These are phyloP conservation scores for Simmondsia chinensis DNA, from an alignment of 148 eudicot species.

Conservation along the genomic window DNA sequence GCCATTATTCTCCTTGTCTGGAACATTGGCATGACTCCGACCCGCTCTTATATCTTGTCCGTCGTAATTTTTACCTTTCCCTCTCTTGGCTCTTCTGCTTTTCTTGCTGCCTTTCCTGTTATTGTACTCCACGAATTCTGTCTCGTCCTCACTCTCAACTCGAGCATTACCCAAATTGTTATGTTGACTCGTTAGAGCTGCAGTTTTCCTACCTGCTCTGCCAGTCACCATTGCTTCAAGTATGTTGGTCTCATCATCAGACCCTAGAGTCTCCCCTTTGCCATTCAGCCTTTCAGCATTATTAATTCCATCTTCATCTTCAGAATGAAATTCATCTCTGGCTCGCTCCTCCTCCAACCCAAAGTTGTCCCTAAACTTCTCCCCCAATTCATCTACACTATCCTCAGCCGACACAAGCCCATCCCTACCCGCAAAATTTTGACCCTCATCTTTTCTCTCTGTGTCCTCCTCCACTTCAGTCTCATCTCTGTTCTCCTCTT, in stretches of 20 bases:
- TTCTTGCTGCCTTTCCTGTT: slow-evolving; percentile 51
- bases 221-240: slow-evolving; percentile 70
- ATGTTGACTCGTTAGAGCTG: slow-evolving; percentile 11
- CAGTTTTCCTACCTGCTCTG: slow-evolving; percentile 30
- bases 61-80: slow-evolving; percentile 29
- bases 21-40: slow-evolving; percentile 11
- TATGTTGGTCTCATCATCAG: slow-evolving; percentile 46
- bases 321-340: slow-evolving; percentile 31
- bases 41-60: slow-evolving; percentile 24
- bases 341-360: slow-evolving; percentile 20
- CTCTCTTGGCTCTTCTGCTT: slow-evolving; percentile 62
- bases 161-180: slow-evolving; percentile 19
- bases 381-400: slow-evolving; percentile 33
- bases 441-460: slow-evolving; percentile 9
- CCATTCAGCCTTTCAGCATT: slow-evolving; percentile 14
- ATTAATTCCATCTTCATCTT: slow-evolving; percentile 26
- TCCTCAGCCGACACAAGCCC: slow-evolving; percentile 24
- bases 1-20: slow-evolving; percentile 17
- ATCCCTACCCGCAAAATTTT: slow-evolving; percentile 8
- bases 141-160: slow-evolving; percentile 31
- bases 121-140: slow-evolving; percentile 57
- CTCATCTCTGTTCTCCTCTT: slow-evolving; percentile 11
- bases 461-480: slow-evolving; percentile 12
- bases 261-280: slow-evolving; percentile 14
- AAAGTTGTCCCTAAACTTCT: slow-evolving; percentile 28